Percentiles rank a stretch among this genome's conserved stretches.
Conservation (phyloP, 441 rosid species). For the Populus tomentosa region DNA sequence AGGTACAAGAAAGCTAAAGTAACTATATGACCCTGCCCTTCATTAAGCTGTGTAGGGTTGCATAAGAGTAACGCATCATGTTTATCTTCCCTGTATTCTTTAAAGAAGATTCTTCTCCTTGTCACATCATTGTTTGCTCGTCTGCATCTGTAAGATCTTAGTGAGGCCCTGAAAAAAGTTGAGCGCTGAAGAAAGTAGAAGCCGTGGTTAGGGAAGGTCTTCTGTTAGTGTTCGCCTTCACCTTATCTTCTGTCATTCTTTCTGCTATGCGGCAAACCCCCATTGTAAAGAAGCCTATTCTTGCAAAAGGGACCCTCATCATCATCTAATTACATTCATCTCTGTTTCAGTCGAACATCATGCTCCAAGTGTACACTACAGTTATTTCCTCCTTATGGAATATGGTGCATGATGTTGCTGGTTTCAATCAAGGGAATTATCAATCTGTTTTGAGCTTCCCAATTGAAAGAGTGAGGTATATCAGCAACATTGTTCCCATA, state of each 20-base stretch:
- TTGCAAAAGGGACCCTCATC: not conserved
- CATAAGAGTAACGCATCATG: conserved; percentile 5
- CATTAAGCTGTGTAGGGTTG: conserved; percentile 17
- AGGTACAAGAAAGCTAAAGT: not conserved
- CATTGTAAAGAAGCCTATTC: not conserved
- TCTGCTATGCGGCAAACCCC: not conserved
- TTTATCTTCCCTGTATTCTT: conserved; percentile 15
- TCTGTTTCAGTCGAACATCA: not conserved
- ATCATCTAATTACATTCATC: conserved; percentile 7
- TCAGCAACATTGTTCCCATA: conserved; percentile 82
- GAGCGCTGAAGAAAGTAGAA: not conserved
- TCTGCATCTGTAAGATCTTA: conserved; percentile 24
- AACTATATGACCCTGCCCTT: conserved; percentile 19
- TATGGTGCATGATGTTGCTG: not conserved
- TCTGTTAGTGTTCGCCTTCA: conserved; percentile 14
- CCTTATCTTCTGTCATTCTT: conserved; percentile 2
- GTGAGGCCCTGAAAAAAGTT: not conserved
- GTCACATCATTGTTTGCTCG: conserved; percentile 21
- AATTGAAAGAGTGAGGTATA: conserved; percentile 75
- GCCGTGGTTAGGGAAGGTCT: conserved; percentile 1
- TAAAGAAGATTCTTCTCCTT: conserved; percentile 28
- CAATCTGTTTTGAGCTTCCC: conserved; percentile 27
- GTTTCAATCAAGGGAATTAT: conserved; percentile 19
- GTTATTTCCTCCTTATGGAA: conserved; percentile 11
- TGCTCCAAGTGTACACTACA: not conserved